Conservation (phyloP, 306 rosid species). For the Gleditsia sinensis region DNA sequence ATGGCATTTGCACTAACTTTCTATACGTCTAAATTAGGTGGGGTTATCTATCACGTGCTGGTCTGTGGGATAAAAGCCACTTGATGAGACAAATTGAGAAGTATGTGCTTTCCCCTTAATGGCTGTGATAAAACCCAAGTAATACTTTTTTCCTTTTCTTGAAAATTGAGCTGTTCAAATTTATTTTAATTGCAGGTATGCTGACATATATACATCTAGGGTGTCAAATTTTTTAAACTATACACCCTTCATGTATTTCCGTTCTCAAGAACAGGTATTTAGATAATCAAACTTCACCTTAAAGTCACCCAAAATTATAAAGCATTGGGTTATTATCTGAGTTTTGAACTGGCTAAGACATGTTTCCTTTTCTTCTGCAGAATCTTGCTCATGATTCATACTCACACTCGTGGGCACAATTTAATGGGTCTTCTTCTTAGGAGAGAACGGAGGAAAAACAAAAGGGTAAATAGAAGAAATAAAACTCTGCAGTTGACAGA, state of each 20-base stretch:
- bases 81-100: conserved; percentile 98
- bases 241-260: conserved; percentile 96
- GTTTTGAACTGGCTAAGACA: conserved; percentile 23
- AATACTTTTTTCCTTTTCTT: neutral
- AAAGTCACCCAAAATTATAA: neutral
- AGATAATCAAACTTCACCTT: conserved; percentile 1
- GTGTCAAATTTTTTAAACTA: conserved; percentile 89
- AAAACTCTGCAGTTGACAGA: conserved; percentile 33
- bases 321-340: neutral
- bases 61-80: conserved; percentile 97
- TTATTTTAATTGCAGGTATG: conserved; percentile 65
- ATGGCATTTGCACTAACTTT: conserved; percentile 30
- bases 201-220: conserved; percentile 97
- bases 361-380: conserved; percentile 51
- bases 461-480: conserved; percentile 28
- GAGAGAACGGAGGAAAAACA: neutral
- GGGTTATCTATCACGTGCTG: conserved; percentile 98
- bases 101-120: conserved; percentile 51
- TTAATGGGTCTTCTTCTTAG: conserved; percentile 35
- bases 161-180: conserved; percentile 10
- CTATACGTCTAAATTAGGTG: conserved; percentile 62
- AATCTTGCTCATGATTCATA: conserved; percentile 92
- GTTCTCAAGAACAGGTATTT: conserved; percentile 94
- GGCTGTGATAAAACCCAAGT: neutral
- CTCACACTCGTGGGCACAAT: conserved; percentile 43